Conservation (phyloP, 495 filamentous ascomycete genomes). For the Terfezia boudieri region DNA sequence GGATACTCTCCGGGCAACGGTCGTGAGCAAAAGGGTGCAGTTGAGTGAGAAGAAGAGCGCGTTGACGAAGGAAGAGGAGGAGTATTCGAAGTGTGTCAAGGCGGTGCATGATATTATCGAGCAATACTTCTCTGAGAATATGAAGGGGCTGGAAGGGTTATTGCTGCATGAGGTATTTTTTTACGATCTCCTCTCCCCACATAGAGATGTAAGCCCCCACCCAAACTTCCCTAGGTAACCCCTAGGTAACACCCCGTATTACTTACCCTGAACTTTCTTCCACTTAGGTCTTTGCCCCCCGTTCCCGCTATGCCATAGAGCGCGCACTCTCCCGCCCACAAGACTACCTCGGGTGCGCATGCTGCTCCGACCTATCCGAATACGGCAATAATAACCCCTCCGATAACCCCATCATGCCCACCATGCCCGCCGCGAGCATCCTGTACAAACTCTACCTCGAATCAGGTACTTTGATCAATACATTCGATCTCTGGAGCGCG, state of each 20-base stretch:
- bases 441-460: conserved; percentile 84
- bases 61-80: conserved; percentile 48
- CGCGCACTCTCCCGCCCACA: conserved; percentile 58
- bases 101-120: conserved; percentile 33
- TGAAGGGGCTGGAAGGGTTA: conserved; percentile 34
- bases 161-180: conserved; percentile 65
- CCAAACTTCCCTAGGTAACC: background rate
- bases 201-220: conserved; percentile 32
- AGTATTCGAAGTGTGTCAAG: conserved; percentile 55
- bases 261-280: too few species aligned
- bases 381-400: background rate
- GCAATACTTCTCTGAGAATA: conserved; percentile 28
- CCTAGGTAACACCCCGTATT: too few species aligned
- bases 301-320: conserved; percentile 55
- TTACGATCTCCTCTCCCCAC: conserved; percentile 57
- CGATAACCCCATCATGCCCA: conserved; percentile 26
- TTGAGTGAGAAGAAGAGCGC: conserved; percentile 59
- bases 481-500: conserved; percentile 71
- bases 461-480: conserved; percentile 69
- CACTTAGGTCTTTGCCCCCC: conserved; percentile 45
- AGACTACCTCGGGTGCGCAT: conserved; percentile 63
- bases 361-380: conserved; percentile 30
- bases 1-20: conserved; percentile 55
- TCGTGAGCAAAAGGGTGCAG: conserved; percentile 69
- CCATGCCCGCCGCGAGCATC: conserved; percentile 56